Percentiles rank a stretch among this genome's conserved stretches.
Evolutionary conservation across 352 stramenopile genomes (phyloP).

Genomic region (Phytophthora litchii): DNA sequence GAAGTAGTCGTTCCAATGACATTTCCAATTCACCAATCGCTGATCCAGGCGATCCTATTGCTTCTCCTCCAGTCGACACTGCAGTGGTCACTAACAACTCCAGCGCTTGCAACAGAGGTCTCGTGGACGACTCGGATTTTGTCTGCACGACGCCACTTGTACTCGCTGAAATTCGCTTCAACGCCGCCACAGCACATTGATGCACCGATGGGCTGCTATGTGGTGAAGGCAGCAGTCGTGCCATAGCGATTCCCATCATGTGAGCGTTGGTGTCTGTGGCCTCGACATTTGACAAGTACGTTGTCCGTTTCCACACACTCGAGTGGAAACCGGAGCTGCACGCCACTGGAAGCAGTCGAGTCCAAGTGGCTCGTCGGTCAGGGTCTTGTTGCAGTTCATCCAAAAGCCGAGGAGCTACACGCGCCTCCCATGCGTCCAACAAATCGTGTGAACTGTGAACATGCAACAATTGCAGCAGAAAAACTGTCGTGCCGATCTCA

Average conservation of each 20-base stretch:
- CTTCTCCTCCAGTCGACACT: not conserved
- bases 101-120: slow-evolving; percentile 28
- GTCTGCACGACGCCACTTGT: slow-evolving; percentile 1
- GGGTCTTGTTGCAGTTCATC: slow-evolving; percentile 19
- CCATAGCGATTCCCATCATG: slow-evolving; percentile 46
- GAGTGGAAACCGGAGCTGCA: slow-evolving; percentile 53
- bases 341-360: slow-evolving; percentile 48
- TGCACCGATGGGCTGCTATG: slow-evolving; percentile 19
- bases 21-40: slow-evolving; percentile 19
- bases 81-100: slow-evolving; percentile 25
- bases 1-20: slow-evolving; percentile 22
- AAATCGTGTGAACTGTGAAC: slow-evolving; percentile 4
- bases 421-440: slow-evolving; percentile 15
- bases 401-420: slow-evolving; percentile 16
- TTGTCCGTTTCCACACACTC: slow-evolving; percentile 46
- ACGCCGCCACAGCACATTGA: slow-evolving; percentile 25
- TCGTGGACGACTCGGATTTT: not conserved
- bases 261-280: slow-evolving; percentile 61
- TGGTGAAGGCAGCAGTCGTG: slow-evolving; percentile 28
- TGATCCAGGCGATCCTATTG: not conserved
- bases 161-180: slow-evolving; percentile 16
- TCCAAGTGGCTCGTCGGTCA: slow-evolving; percentile 19
- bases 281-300: slow-evolving; percentile 37
- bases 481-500: slow-evolving; percentile 37
- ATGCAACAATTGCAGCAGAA: slow-evolving; percentile 46